These are phyloP conservation scores for Hypoxylon trugodes DNA, from an alignment of 495 filamentous ascomycete genomes.

Conservation along the genomic window DNA sequence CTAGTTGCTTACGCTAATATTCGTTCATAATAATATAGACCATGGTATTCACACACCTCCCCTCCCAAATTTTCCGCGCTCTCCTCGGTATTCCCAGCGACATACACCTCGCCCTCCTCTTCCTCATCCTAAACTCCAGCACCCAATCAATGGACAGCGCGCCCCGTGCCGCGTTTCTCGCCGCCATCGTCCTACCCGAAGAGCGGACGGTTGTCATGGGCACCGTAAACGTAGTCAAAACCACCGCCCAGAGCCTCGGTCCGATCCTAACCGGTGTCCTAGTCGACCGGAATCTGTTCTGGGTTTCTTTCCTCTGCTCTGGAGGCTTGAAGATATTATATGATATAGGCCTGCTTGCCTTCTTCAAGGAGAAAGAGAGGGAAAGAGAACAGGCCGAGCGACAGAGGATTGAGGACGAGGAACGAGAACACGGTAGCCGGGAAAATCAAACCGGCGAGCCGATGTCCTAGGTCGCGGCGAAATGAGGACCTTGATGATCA, in stretches of 20 bases:
- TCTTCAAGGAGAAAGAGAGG: conserved; percentile 63
- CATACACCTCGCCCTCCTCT: conserved; percentile 66
- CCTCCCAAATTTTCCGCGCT: conserved; percentile 52
- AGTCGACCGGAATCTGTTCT: conserved; percentile 68
- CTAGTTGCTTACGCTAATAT: background rate
- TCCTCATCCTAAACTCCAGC: conserved; percentile 62
- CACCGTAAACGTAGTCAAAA: conserved; percentile 74
- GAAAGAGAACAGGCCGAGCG: conserved; percentile 16
- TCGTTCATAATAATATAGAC: conserved; percentile 45
- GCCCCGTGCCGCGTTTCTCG: conserved; percentile 82
- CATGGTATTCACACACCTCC: conserved; percentile 59
- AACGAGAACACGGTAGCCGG: background rate
- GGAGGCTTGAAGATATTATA: conserved; percentile 75
- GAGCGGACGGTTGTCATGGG: conserved; percentile 87
- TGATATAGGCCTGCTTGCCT: conserved; percentile 75
- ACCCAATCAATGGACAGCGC: conserved; percentile 83
- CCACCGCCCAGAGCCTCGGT: conserved; percentile 68
- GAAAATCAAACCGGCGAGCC: background rate
- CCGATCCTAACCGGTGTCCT: conserved; percentile 78
- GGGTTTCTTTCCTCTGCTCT: conserved; percentile 77
- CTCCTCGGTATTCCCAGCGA: conserved; percentile 48
- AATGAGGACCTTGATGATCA: conserved; percentile 27
- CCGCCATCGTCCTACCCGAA: conserved; percentile 72
- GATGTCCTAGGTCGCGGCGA: background rate
- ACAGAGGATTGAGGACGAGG: conserved; percentile 12